Base-by-base conservation (phyloP, 306 rosid species). In the Vigna radiata region DNA sequence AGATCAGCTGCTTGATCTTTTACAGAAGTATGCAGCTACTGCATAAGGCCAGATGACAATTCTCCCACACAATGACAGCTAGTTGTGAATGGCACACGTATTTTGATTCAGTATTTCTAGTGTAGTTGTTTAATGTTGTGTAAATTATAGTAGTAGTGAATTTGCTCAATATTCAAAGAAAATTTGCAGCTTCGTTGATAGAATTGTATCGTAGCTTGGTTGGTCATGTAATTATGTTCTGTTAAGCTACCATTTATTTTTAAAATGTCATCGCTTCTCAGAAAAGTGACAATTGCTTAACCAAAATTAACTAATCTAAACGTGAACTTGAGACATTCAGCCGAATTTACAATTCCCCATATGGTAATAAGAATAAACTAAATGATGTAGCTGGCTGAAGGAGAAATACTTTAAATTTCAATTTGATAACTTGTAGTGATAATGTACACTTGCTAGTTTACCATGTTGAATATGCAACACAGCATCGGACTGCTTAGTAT, bases 41-140 rank as follows among this genome's bases (percentile, higher is more conserved):
- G 59, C 25, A 53, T 8, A 13, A 19, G 29, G 60, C 29, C 60
- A 18, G 60, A 19, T 54, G 29, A n/a, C 60, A 54, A 23, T 8
- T 54, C 29, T 18, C 14, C 60, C 23, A 6, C 60, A 8, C 29
- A 18, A 54, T 54, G 60, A 54, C 60, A 19, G 11, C 60, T 19
- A 19, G 27, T 54, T 54, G 27, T 19, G 60, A 54, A 54, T 54
- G 23, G 10, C 60, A 8, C 15, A 18, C 13, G 25, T 19, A 29
- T 60, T 60, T 8, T 33, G 77, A 55, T 56, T 54, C 43, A 54
- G 16, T 39, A 36, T 41, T 71, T 19, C 14, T 72, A 55, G 54
- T 72, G 43, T 21, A 33, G 37, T 53, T 33, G 19, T 64, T 18
- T 50, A 50, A 70, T 50, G 6, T 23, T 52, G 31, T 33, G 6